Conservation (phyloP, 768 basidiomycete species). For the Lentinula aciculospora region DNA sequence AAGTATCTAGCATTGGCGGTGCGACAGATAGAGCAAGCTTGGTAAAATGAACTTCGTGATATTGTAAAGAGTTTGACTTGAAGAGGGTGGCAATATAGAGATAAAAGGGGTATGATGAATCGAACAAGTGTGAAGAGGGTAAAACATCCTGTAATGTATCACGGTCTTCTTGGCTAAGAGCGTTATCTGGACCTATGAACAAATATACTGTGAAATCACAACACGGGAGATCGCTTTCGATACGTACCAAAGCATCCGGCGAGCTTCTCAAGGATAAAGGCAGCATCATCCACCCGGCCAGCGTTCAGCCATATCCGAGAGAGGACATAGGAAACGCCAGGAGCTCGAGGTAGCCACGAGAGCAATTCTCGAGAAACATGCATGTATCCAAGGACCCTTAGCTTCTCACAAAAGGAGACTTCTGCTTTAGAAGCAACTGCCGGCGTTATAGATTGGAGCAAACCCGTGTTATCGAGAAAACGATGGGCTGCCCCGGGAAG, state of each 20-base stretch:
- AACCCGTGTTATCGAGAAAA: constrained; percentile 61
- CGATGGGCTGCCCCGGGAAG: constrained; percentile 61
- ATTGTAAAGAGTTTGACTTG: constrained; percentile 47
- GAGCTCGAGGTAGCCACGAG: constrained; percentile 74
- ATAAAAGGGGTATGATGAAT: constrained; percentile 71
- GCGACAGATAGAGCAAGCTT: constrained; percentile 76
- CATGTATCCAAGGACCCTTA: constrained; percentile 60
- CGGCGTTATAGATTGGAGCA: constrained; percentile 65
- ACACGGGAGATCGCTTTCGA: constrained; percentile 8
- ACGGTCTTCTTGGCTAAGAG: constrained; percentile 51
- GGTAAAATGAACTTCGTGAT: constrained; percentile 68
- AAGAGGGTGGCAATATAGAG: constrained; percentile 73
- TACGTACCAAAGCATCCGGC: constrained; percentile 70
- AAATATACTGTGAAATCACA: constrained; percentile 11
- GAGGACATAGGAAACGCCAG: constrained; percentile 70
- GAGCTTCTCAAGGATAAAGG: constrained; percentile 64
- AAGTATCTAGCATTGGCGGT: constrained; percentile 44
- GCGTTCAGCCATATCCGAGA: constrained; percentile 61
- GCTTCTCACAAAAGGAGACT: constrained; percentile 63
- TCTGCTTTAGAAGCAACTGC: constrained; percentile 65
- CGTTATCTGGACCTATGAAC: constrained; percentile 39
- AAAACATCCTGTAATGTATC: constrained; percentile 59
- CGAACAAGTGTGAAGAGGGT: constrained; percentile 48
- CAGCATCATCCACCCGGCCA: constrained; percentile 70
- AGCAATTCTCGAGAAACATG: constrained; percentile 59